Evolutionary conservation across 352 stramenopile genomes (phyloP).

Genomic region (Pythium scleroteichum): DNA sequence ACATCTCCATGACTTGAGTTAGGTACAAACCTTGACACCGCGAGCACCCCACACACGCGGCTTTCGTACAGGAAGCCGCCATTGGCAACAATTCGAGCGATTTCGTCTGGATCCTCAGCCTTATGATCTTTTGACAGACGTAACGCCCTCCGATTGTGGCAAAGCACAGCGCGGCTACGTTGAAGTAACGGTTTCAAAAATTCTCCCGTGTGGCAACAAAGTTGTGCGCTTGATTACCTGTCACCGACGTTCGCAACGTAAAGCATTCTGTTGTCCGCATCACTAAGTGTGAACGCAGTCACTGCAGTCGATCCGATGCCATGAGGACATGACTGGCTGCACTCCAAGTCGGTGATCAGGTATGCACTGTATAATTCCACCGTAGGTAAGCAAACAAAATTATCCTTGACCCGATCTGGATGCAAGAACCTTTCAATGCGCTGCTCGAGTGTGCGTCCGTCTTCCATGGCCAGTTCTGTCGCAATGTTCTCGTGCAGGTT

Average conservation of each 20-base stretch:
- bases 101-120: constrained; percentile 53
- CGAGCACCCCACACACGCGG: constrained; percentile 69
- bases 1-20: neutral
- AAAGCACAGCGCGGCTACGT: constrained; percentile 64
- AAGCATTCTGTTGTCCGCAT: constrained; percentile 38
- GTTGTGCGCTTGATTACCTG: too few relatives aligned
- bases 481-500: constrained; percentile 65
- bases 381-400: too few relatives aligned
- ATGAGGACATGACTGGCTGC: constrained; percentile 48
- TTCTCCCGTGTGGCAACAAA: too few relatives aligned
- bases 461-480: constrained; percentile 46
- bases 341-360: constrained; percentile 79
- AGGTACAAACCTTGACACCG: constrained; percentile 67
- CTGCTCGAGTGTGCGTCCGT: constrained; percentile 48
- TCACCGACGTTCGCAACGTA: constrained; percentile 77
- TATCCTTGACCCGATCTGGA: too few relatives aligned
- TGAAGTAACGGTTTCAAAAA: too few relatives aligned
- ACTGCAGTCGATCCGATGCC: constrained; percentile 66
- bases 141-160: constrained; percentile 47
- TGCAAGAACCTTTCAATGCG: constrained; percentile 50
- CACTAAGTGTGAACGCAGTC: constrained; percentile 49
- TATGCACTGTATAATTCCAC: constrained; percentile 43
- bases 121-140: constrained; percentile 80
- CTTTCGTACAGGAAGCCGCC: constrained; percentile 77
- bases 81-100: constrained; percentile 50